Evolutionary conservation across 2,329 filamentous ascomycete species (phyloP).

Genomic region (Sclerotinia glacialis): DNA sequence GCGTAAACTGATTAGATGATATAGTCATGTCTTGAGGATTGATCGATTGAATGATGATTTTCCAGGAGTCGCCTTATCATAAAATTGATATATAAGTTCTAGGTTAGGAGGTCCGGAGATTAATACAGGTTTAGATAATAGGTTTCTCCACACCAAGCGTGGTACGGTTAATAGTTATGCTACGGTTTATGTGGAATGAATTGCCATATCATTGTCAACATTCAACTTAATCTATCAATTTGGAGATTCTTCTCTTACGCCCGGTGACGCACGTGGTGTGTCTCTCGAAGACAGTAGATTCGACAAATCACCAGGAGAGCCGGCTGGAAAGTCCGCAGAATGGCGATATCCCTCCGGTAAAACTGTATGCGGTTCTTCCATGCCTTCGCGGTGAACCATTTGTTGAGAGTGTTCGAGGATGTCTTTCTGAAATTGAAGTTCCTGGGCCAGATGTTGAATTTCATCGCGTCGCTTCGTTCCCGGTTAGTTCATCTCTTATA

Average conservation of each 20-base stretch:
- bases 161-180: not conserved
- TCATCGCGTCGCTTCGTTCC: too few relatives aligned
- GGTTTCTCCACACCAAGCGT: not conserved
- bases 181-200: too few relatives aligned
- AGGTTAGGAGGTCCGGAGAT: not conserved
- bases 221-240: not conserved
- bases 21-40: not conserved
- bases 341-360: too few relatives aligned
- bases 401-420: too few relatives aligned
- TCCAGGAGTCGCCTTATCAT: not conserved
- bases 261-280: not conserved
- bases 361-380: too few relatives aligned
- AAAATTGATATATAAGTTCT: not conserved
- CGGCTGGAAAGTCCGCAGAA: too few relatives aligned
- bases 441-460: too few relatives aligned
- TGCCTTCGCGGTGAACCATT: too few relatives aligned
- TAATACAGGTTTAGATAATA: not conserved
- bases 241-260: not conserved
- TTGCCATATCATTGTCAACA: too few relatives aligned
- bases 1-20: not conserved
- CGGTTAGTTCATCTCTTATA: too few relatives aligned
- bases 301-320: not conserved
- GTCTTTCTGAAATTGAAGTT: too few relatives aligned
- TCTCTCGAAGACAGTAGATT: not conserved
- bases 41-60: not conserved